phyloP scores from a whole-genome alignment of 768 basidiomycete species.

The Mycena belliarum region DNA sequence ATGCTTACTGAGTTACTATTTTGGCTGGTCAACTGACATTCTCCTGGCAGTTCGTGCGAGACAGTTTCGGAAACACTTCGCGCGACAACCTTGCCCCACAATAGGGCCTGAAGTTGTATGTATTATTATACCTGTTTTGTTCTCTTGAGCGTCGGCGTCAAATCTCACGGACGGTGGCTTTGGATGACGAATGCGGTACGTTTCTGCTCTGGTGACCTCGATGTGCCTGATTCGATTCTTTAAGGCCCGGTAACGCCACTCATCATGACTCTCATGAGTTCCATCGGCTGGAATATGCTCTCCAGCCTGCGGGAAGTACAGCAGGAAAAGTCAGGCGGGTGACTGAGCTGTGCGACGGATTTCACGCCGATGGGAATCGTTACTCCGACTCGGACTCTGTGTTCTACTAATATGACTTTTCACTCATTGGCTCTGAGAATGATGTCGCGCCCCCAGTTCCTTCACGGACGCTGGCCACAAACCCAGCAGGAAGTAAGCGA shows the following conservation, averaged over 20 bases:
- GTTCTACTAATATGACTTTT: not conserved
- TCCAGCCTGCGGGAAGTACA: not conserved
- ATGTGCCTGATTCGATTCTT: conserved; percentile 45
- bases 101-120: conserved; percentile 35
- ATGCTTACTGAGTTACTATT: not conserved
- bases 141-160: too few relatives aligned
- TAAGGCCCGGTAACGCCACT: conserved; percentile 88
- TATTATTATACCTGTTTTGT: not conserved
- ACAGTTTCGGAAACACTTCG: conserved; percentile 74
- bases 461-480: too few relatives aligned
- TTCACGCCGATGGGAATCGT: not conserved
- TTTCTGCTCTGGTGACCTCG: conserved; percentile 23
- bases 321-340: not conserved
- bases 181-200: conserved; percentile 85
- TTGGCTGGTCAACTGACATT: conserved; percentile 69
- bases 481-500: too few relatives aligned
- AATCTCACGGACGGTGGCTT: conserved; percentile 78
- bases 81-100: conserved; percentile 70
- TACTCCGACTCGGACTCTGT: not conserved
- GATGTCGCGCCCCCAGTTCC: too few relatives aligned
- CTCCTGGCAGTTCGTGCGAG: conserved; percentile 68
- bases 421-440: too few relatives aligned
- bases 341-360: not conserved
- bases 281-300: conserved; percentile 71
- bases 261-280: conserved; percentile 82